Percentiles rank a stretch among this genome's conserved stretches.
Evolutionary conservation across 768 basidiomycete species (phyloP).

Genomic region (Mycena indigotica): DNA sequence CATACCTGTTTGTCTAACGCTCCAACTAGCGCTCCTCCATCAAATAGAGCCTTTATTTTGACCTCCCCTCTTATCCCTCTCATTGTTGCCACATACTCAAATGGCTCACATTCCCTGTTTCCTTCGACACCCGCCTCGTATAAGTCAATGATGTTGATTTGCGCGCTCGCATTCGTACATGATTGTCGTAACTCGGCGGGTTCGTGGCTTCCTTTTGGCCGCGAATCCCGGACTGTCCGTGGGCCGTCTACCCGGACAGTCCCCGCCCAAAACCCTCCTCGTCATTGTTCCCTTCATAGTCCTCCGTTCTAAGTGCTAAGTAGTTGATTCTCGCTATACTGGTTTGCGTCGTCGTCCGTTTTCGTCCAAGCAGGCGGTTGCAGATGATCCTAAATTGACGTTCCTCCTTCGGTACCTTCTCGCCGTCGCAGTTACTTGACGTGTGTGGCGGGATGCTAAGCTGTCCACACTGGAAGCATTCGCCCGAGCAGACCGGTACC

Average conservation of each 20-base stretch:
- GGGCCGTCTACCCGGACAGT: slow-evolving; percentile 23
- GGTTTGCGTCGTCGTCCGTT: background rate
- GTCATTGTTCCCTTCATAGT: slow-evolving; percentile 18
- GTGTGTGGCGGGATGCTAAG: background rate
- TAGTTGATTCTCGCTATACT: slow-evolving; percentile 8
- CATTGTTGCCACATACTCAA: slow-evolving; percentile 24
- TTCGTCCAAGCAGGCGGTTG: background rate
- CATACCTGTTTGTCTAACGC: slow-evolving; percentile 27
- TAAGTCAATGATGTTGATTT: slow-evolving; percentile 3
- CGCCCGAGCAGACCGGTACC: slow-evolving; percentile 1
- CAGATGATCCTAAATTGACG: background rate
- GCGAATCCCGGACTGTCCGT: background rate
- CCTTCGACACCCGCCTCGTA: slow-evolving; percentile 14
- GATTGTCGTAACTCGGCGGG: slow-evolving; percentile 13
- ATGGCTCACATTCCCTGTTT: slow-evolving; percentile 18
- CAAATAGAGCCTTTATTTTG: slow-evolving; percentile 25
- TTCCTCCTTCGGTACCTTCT: slow-evolving; percentile 5
- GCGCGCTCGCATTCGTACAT: slow-evolving; percentile 6
- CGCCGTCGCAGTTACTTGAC: slow-evolving; percentile 3
- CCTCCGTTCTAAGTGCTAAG: slow-evolving; percentile 7
- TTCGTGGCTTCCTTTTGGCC: slow-evolving; percentile 7
- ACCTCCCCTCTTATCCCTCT: slow-evolving; percentile 19
- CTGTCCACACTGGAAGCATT: slow-evolving; percentile 19
- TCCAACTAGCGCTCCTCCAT: slow-evolving; percentile 35
- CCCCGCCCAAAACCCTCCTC: slow-evolving; percentile 26